phyloP scores from a whole-genome alignment of 306 rosid genomes.

The Fragaria vesca region DNA sequence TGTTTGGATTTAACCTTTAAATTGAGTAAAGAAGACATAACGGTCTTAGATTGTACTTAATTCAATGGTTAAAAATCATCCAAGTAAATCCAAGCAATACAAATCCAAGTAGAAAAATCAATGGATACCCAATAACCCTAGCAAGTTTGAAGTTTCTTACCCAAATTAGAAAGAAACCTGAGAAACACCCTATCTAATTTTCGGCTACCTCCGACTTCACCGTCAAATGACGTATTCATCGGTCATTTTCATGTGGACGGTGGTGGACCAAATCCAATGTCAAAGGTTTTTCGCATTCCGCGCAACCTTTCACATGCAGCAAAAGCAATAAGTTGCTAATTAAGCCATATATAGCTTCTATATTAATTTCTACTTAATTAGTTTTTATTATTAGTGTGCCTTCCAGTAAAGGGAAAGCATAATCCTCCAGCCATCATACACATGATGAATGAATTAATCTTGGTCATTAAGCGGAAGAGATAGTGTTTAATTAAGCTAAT shows the following conservation, averaged over 20 bases:
- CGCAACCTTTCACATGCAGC: neutral
- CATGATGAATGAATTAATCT: neutral
- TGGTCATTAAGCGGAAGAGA: neutral
- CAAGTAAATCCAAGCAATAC: no score
- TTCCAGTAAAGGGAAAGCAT: neutral
- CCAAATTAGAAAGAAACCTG: neutral
- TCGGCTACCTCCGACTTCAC: neutral
- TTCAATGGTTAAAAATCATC: no score
- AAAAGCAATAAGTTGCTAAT: neutral
- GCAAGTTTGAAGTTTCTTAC: neutral
- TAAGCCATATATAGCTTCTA: neutral
- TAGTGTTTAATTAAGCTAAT: neutral
- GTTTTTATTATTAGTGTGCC: neutral
- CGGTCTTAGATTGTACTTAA: no score
- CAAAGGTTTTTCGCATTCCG: neutral
- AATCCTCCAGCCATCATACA: neutral
- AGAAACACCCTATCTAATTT: neutral
- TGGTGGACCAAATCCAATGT: neutral
- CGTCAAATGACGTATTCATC: neutral
- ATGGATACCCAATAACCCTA: neutral
- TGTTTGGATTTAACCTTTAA: no score
- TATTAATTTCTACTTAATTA: neutral
- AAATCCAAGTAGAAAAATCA: no score
- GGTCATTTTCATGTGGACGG: neutral
- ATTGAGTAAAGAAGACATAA: no score